phyloP scores from a whole-genome alignment of 768 basidiomycete genomes.

The Kwoniella newhampshirensis region DNA sequence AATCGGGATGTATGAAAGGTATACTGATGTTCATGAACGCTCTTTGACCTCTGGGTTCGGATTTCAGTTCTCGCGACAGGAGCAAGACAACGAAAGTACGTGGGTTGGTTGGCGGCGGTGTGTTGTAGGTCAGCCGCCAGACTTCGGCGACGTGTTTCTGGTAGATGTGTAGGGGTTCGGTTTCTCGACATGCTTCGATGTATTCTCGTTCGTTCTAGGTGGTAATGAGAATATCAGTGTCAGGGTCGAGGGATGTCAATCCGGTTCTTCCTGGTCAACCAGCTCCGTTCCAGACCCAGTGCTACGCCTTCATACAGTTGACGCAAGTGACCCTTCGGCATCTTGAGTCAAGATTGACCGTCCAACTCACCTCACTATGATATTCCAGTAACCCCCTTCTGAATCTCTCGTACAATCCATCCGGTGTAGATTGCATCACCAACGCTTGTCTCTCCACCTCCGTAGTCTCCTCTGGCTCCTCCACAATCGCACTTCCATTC shows the following conservation, averaged over 20 bases:
- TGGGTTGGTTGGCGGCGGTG: conserved; percentile 37
- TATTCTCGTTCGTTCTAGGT: conserved; percentile 48
- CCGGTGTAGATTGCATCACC: conserved; percentile 24
- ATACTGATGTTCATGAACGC: conserved; percentile 49
- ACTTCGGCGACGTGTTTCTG: conserved; percentile 47
- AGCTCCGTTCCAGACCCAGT: no score
- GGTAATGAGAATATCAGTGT: background rate
- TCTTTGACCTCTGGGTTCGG: conserved; percentile 28
- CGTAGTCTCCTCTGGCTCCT: background rate
- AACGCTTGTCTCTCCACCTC: conserved; percentile 29
- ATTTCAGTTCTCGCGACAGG: conserved; percentile 29
- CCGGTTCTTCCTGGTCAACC: no score
- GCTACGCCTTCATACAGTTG: no score
- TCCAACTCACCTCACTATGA: conserved; percentile 37
- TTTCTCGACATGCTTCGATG: conserved; percentile 44
- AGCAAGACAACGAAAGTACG: conserved; percentile 48
- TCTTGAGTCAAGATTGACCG: no score
- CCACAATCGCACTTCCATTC: conserved; percentile 14
- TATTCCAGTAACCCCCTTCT: conserved; percentile 40
- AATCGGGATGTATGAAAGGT: conserved; percentile 47
- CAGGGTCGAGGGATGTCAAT: no score
- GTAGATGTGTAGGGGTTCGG: conserved; percentile 40
- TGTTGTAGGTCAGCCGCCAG: conserved; percentile 45
- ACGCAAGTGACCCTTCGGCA: no score
- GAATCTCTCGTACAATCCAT: conserved; percentile 40